Conservation (phyloP, 495 filamentous ascomycete genomes). For the Tricharina praecox region DNA sequence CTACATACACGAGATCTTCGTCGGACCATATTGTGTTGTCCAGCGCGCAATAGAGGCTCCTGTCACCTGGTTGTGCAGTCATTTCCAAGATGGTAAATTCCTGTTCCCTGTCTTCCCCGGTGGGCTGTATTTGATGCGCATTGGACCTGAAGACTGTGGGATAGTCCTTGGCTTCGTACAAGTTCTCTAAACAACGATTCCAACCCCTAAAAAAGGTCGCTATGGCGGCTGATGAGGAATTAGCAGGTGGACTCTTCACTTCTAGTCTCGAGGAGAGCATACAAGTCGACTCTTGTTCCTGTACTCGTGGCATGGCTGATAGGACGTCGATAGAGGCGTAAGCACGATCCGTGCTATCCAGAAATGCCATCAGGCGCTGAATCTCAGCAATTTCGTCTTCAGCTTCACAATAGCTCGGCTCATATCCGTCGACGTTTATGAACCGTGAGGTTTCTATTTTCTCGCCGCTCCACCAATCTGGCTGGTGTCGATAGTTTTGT, state of each 20-base stretch:
- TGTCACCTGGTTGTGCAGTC: slow-evolving; percentile 15
- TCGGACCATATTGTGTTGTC: slow-evolving; percentile 50
- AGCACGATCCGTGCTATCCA: slow-evolving; percentile 59
- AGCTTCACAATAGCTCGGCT: slow-evolving; percentile 34
- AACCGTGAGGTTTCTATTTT: slow-evolving; percentile 42
- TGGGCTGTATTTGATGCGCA: slow-evolving; percentile 2
- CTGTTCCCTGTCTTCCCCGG: slow-evolving; percentile 7
- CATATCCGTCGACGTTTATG: slow-evolving; percentile 34
- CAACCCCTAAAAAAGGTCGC: slow-evolving; percentile 19
- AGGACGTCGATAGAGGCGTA: slow-evolving; percentile 60
- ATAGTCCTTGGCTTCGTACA: slow-evolving; percentile 6
- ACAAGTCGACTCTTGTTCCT: slow-evolving; percentile 25
- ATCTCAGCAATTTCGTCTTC: slow-evolving; percentile 38
- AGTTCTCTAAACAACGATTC: slow-evolving; percentile 17
- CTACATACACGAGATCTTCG: slow-evolving; percentile 35
- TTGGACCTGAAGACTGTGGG: neutral
- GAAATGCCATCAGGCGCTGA: slow-evolving; percentile 75
- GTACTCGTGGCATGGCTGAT: slow-evolving; percentile 31
- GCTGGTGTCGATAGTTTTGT: slow-evolving; percentile 47
- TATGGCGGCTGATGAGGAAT: slow-evolving; percentile 14
- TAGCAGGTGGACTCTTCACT: no score
- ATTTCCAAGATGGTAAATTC: slow-evolving; percentile 16
- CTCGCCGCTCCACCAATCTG: slow-evolving; percentile 76
- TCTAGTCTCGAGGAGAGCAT: no score
- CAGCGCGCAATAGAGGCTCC: slow-evolving; percentile 54